phyloP scores from a whole-genome alignment of 1,284 basidiomycete species.

The Vanrija sp. region DNA sequence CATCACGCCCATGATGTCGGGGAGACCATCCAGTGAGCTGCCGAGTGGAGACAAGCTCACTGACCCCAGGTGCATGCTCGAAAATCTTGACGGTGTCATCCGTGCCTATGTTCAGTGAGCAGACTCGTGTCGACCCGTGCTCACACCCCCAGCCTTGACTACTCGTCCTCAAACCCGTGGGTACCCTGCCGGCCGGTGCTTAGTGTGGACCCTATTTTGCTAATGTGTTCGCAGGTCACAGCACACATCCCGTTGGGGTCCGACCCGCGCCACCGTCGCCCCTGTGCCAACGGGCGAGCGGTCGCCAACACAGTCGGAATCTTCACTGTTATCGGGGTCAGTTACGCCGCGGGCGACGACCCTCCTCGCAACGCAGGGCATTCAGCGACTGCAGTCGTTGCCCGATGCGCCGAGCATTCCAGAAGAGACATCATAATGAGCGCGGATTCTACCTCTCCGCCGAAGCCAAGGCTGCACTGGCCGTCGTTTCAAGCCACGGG shows the following conservation, averaged over 20 bases:
- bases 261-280: too few species aligned
- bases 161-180: slow-evolving; percentile 41
- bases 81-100: slow-evolving; percentile 48
- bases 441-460: too few species aligned
- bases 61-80: slow-evolving; percentile 34
- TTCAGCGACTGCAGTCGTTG: too few species aligned
- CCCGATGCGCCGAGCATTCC: too few species aligned
- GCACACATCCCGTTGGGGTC: slow-evolving; percentile 3
- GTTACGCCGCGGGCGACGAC: too few species aligned
- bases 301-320: slow-evolving; percentile 1
- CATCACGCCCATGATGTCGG: slow-evolving; percentile 52
- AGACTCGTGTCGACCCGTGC: background rate
- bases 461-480: too few species aligned
- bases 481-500: too few species aligned
- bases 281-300: slow-evolving; percentile 1
- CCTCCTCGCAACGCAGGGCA: too few species aligned
- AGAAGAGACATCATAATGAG: too few species aligned
- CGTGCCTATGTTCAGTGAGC: slow-evolving; percentile 50
- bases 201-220: too few species aligned
- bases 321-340: too few species aligned
- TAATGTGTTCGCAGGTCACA: background rate
- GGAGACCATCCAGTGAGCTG: slow-evolving; percentile 47
- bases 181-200: slow-evolving; percentile 2
- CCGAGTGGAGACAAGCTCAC: background rate
- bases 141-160: slow-evolving; percentile 22